A percentile compares a stretch with the other conserved stretches of the same genome.
phyloP scores from a whole-genome alignment of 352 stramenopile genomes.

The Globisporangium emineosum region DNA sequence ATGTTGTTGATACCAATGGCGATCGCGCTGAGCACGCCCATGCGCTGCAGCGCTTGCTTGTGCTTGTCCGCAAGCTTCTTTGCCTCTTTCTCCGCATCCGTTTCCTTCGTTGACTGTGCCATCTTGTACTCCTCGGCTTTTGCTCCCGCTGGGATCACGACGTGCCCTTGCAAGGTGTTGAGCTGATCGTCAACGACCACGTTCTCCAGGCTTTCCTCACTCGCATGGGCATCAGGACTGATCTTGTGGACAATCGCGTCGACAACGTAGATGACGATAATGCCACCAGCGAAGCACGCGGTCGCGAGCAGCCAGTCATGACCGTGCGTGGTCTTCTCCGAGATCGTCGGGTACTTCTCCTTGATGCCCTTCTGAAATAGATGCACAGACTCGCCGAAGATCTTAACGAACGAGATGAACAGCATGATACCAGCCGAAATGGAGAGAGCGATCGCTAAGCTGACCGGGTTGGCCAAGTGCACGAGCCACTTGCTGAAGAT shows the following conservation, averaged over 20 bases:
- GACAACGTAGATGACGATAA: constrained; percentile 54
- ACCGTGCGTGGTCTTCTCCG: constrained; percentile 25
- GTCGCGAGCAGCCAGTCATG: constrained; percentile 81
- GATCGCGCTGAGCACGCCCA: constrained; percentile 91
- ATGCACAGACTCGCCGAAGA: constrained; percentile 41
- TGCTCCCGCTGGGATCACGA: not conserved
- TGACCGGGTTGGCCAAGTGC: constrained; percentile 33
- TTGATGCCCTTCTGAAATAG: constrained; percentile 34
- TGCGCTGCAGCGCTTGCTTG: constrained; percentile 28
- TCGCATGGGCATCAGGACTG: constrained; percentile 17
- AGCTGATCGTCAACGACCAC: not conserved
- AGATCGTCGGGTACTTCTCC: constrained; percentile 24
- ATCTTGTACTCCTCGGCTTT: not conserved
- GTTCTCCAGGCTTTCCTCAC: not conserved
- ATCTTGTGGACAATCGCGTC: constrained; percentile 41
- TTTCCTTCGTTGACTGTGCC: not conserved
- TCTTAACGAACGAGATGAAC: constrained; percentile 76
- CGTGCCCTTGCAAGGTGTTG: not conserved
- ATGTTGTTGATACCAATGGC: constrained; percentile 96
- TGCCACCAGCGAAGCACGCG: constrained; percentile 83
- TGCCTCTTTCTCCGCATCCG: not conserved
- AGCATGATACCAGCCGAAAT: constrained; percentile 74
- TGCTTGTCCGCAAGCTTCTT: not conserved
- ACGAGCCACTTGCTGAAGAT: constrained; percentile 43
- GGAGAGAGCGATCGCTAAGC: constrained; percentile 84